Evolutionary conservation across 208 protist genomes (phyloP).

Genomic region (Crithidia thermophila): DNA sequence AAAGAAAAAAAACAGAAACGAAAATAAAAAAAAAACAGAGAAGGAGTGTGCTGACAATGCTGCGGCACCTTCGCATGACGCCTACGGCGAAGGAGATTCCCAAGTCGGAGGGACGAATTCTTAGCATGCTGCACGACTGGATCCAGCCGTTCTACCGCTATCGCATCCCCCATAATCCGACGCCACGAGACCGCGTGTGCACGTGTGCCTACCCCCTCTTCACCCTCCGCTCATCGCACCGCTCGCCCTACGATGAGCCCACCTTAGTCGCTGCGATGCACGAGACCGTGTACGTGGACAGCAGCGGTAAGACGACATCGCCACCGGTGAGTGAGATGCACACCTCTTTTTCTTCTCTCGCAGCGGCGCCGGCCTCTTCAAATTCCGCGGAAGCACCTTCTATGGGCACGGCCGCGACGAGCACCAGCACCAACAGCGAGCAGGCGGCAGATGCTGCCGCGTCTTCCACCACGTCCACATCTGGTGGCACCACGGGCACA

Average conservation of each 20-base stretch:
- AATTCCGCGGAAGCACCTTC: neutral
- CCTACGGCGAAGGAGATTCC: slow-evolving; percentile 21
- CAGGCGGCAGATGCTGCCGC: no score
- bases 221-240: slow-evolving; percentile 48
- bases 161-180: slow-evolving; percentile 39
- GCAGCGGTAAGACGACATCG: slow-evolving; percentile 7
- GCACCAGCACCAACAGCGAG: neutral
- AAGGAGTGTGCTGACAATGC: slow-evolving; percentile 27
- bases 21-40: neutral
- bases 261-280: slow-evolving; percentile 4
- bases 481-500: neutral
- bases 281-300: slow-evolving; percentile 21
- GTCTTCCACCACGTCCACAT: neutral
- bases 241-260: slow-evolving; percentile 48
- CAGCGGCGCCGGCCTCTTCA: neutral
- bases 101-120: slow-evolving; percentile 20
- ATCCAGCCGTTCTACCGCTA: slow-evolving; percentile 41
- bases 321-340: neutral
- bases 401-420: no score
- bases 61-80: slow-evolving; percentile 61
- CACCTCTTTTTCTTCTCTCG: neutral
- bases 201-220: slow-evolving; percentile 64
- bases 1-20: neutral
- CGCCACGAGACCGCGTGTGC: slow-evolving; percentile 39
- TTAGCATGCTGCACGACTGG: slow-evolving; percentile 26